phyloP scores from a whole-genome alignment of 345 rosid species.

The Pelargonium nanum region DNA sequence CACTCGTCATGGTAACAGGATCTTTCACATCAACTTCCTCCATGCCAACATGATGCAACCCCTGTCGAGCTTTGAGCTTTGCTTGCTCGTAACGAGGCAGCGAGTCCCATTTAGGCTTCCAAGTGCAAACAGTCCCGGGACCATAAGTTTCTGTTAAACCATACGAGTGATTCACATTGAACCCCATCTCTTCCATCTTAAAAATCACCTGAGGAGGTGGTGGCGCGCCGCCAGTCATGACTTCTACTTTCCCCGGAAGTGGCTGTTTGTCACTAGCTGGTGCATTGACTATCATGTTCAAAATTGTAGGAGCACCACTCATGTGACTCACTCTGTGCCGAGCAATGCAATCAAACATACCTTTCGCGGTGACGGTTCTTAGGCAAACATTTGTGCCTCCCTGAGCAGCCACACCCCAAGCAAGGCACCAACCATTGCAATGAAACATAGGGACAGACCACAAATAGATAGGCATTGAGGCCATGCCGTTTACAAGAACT shows the following conservation, averaged over 20 bases:
- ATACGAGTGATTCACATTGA: conserved; percentile 44
- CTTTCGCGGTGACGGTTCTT: conserved; percentile 27
- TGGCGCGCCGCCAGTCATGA: conserved; percentile 59
- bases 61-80: conserved; percentile 59
- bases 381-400: conserved; percentile 58
- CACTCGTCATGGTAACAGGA: conserved; percentile 45
- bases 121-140: conserved; percentile 52
- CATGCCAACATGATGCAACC: conserved; percentile 47
- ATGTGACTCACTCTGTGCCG: conserved; percentile 38
- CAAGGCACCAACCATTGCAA: conserved; percentile 62
- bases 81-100: conserved; percentile 39
- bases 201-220: conserved; percentile 54
- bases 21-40: conserved; percentile 54
- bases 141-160: conserved; percentile 79
- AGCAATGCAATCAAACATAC: conserved; percentile 26
- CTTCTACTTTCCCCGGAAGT: conserved; percentile 38
- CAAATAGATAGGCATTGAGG: conserved; percentile 40
- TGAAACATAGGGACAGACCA: conserved; percentile 69
- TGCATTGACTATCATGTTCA: conserved; percentile 59
- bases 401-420: conserved; percentile 50
- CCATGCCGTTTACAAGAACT: conserved; percentile 30
- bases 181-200: conserved; percentile 61
- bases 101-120: conserved; percentile 70
- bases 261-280: conserved; percentile 24
- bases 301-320: conserved; percentile 44